phyloP scores from a whole-genome alignment of 2,329 filamentous ascomycete species.

The Aspergillus candidus region DNA sequence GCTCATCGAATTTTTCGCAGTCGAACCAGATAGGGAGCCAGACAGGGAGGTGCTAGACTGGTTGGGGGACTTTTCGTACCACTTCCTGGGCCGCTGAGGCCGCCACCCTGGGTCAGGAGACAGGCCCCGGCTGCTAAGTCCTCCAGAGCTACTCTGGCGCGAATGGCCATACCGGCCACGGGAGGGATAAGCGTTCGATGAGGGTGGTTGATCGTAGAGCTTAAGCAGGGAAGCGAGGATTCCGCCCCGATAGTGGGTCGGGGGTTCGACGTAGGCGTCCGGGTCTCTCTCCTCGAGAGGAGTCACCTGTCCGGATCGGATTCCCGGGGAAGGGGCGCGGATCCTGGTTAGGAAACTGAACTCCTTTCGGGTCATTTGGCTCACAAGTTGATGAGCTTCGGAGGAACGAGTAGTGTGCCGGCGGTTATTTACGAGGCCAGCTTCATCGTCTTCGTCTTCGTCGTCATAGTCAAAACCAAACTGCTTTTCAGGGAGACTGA shows the following conservation, averaged over 20 bases:
- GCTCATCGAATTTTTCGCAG: slow-evolving; percentile 23
- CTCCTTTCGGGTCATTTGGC: slow-evolving; percentile 33
- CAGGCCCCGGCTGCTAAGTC: slow-evolving; percentile 24
- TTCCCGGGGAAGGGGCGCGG: slow-evolving; percentile 25
- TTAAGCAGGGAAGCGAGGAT: slow-evolving; percentile 68
- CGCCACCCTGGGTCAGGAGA: slow-evolving; percentile 30
- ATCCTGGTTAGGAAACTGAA: slow-evolving; percentile 28
- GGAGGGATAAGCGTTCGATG: slow-evolving; percentile 17
- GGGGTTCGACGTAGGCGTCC: slow-evolving; percentile 60
- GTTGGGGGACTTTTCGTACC: slow-evolving; percentile 36
- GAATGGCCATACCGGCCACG: slow-evolving; percentile 24
- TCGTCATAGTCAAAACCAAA: slow-evolving; percentile 17
- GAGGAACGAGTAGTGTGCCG: slow-evolving; percentile 22
- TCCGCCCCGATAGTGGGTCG: slow-evolving; percentile 64
- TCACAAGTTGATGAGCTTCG: slow-evolving; percentile 30
- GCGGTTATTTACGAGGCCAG: slow-evolving; percentile 17
- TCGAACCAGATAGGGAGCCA: slow-evolving; percentile 25
- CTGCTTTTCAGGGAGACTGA: slow-evolving; percentile 29
- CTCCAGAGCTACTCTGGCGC: slow-evolving; percentile 27
- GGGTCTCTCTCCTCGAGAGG: slow-evolving; percentile 40
- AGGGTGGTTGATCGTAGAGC: slow-evolving; percentile 54
- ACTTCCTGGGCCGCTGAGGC: slow-evolving; percentile 28
- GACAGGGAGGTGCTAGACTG: slow-evolving; percentile 31
- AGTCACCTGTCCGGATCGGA: slow-evolving; percentile 31
- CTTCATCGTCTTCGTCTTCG: slow-evolving; percentile 28